Evolutionary conservation across 805 yeast genomes (phyloP).

Genomic region (Starmera dryadoides): DNA sequence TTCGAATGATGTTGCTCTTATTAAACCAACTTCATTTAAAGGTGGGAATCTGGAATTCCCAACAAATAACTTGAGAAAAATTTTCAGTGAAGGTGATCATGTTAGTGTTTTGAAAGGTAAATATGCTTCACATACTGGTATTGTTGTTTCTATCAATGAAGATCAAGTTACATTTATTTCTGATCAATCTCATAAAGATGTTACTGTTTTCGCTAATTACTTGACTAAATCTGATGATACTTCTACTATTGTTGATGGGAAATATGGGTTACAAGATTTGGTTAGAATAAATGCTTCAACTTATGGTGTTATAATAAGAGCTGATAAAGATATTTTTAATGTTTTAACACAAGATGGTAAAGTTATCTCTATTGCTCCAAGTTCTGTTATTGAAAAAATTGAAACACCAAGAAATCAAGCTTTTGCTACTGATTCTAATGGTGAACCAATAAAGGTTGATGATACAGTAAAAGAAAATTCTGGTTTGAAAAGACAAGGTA

Average conservation of each 20-base stretch:
- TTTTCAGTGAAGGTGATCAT: conserved; percentile 88
- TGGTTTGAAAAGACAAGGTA: conserved; percentile 86
- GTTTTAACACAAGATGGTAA: conserved; percentile 81
- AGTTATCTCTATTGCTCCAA: conserved; percentile 61
- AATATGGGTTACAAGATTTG: conserved; percentile 81
- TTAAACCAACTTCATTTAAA: conserved; percentile 34
- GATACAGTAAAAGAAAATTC: conserved; percentile 84
- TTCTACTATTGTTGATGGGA: conserved; percentile 63
- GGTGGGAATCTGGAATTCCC: conserved; percentile 72
- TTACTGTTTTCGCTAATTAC: conserved; percentile 89
- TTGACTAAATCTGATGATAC: conserved; percentile 89
- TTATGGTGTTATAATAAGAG: conserved; percentile 85
- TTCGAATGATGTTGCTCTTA: conserved; percentile 52
- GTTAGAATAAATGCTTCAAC: conserved; percentile 80
- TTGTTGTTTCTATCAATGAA: conserved; percentile 74
- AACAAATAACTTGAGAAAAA: conserved; percentile 71
- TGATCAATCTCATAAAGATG: conserved; percentile 82
- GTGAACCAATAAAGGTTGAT: conserved; percentile 80
- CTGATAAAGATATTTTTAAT: conserved; percentile 80
- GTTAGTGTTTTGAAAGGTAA: conserved; percentile 89
- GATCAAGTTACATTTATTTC: conserved; percentile 87
- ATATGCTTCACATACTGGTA: conserved; percentile 89
- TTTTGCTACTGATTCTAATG: conserved; percentile 80
- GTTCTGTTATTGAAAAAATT: conserved; percentile 76
- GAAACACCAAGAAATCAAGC: conserved; percentile 58